phyloP scores from a whole-genome alignment of 1,284 basidiomycete species.

The Hypsizygus ulmarius region DNA sequence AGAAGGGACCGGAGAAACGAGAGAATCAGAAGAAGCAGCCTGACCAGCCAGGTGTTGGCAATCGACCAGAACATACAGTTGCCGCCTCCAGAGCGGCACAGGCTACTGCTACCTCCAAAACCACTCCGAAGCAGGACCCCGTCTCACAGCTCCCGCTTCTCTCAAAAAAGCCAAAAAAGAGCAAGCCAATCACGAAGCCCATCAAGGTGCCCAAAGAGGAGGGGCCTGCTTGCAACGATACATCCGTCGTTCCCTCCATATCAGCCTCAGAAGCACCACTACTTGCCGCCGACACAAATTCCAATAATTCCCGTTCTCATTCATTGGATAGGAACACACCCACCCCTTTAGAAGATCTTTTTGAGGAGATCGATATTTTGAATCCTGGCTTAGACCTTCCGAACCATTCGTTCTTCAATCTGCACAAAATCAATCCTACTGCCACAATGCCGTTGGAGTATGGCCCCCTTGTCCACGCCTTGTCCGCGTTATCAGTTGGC shows the following conservation, averaged over 20 bases:
- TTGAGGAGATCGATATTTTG: conserved; percentile 61
- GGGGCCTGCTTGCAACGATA: conserved; percentile 41
- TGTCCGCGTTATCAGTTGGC: conserved; percentile 82
- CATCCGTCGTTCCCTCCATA: conserved; percentile 38
- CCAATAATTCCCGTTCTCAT: conserved; percentile 57
- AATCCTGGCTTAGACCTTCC: conserved; percentile 62
- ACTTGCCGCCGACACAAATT: conserved; percentile 39
- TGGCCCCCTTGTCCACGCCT: conserved; percentile 74
- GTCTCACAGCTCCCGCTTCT: conserved; percentile 63
- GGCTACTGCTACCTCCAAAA: conserved; percentile 6
- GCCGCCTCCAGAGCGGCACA: conserved; percentile 20
- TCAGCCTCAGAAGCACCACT: conserved; percentile 42
- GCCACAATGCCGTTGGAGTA: conserved; percentile 77
- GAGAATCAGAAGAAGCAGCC: conserved; percentile 22
- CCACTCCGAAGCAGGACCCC: conserved; percentile 29
- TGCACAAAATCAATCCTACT: conserved; percentile 63
- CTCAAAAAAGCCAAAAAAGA: conserved; percentile 80
- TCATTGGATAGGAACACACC: conserved; percentile 52
- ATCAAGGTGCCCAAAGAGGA: conserved; percentile 61
- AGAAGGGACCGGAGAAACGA: conserved; percentile 37
- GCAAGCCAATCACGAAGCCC: conserved; percentile 60
- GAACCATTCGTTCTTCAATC: conserved; percentile 72
- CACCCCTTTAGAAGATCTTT: conserved; percentile 54
- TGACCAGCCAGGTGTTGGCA: conserved; percentile 24
- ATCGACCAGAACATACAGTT: conserved; percentile 12